phyloP scores from a whole-genome alignment of 2,329 filamentous ascomycete genomes.

The Nigrospora osmanthi region DNA sequence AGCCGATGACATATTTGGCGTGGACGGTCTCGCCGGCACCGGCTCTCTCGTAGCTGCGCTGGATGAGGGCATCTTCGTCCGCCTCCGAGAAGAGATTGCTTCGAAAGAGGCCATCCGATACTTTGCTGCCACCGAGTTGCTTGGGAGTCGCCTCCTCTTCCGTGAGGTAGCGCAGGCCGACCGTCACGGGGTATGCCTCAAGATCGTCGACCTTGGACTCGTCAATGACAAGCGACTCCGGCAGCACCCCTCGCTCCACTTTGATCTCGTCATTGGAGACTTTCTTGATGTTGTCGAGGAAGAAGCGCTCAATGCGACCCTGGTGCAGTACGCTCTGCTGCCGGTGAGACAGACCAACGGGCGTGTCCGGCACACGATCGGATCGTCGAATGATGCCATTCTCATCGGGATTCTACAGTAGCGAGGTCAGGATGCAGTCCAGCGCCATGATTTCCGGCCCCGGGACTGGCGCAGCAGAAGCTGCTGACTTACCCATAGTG shows the following conservation, averaged over 20 bases:
- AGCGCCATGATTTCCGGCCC: not conserved
- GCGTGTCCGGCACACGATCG: conserved; percentile 55
- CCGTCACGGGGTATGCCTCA: conserved; percentile 51
- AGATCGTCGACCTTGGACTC: conserved; percentile 38
- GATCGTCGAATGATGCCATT: conserved; percentile 49
- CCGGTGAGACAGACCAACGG: conserved; percentile 53
- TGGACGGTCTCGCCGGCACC: conserved; percentile 20
- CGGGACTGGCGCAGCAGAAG: not conserved
- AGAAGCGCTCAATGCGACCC: conserved; percentile 61
- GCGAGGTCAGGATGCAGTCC: conserved; percentile 6
- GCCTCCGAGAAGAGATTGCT: conserved; percentile 46
- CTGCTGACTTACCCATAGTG: conserved; percentile 18
- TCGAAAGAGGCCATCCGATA: conserved; percentile 47
- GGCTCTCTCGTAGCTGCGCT: conserved; percentile 12
- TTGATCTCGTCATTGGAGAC: conserved; percentile 37
- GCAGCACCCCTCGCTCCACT: conserved; percentile 54
- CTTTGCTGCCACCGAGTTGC: conserved; percentile 28
- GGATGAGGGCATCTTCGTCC: conserved; percentile 46
- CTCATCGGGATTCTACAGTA: conserved; percentile 52
- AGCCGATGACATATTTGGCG: conserved; percentile 20
- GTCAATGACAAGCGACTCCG: conserved; percentile 46
- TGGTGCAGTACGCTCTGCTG: conserved; percentile 63
- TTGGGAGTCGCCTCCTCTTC: conserved; percentile 49
- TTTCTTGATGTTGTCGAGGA: conserved; percentile 52
- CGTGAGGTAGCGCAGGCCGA: conserved; percentile 47